These are phyloP conservation scores for Bryum argenteum DNA, from an alignment of 225 moss, liverwort and hornwort species.

Conservation along the genomic window DNA sequence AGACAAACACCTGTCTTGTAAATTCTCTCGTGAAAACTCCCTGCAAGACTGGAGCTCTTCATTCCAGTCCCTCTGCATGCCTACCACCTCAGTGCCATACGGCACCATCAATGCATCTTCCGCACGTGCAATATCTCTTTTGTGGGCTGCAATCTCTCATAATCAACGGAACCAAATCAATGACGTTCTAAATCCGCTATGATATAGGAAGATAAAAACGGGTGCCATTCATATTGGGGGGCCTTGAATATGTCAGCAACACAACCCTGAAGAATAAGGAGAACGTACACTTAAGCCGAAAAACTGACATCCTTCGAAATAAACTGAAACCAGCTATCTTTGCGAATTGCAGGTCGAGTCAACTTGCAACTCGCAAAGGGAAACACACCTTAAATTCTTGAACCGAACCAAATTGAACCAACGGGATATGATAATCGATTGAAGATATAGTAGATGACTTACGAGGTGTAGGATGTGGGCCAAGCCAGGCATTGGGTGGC, in stretches of 20 bases:
- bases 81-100: conserved; percentile 91
- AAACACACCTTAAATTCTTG: neutral
- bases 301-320: neutral
- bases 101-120: conserved; percentile 94
- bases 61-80: conserved; percentile 98
- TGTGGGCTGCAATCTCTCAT: conserved; percentile 64
- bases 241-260: neutral
- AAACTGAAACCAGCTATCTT: neutral
- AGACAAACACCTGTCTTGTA: conserved; percentile 75
- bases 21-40: conserved; percentile 82
- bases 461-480: conserved; percentile 80
- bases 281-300: conserved; percentile 5
- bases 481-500: conserved; percentile 90
- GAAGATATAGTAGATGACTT: conserved; percentile 32
- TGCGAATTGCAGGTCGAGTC: neutral
- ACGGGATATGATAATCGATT: conserved; percentile 1
- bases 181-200: neutral
- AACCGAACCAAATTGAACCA: neutral
- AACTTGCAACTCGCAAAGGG: conserved; percentile 3
- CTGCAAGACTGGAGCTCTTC: conserved; percentile 96
- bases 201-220: neutral
- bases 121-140: conserved; percentile 84
- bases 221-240: neutral
- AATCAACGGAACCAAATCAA: conserved; percentile 23
- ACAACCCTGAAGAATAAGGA: conserved; percentile 3